Base-by-base conservation (phyloP, 768 basidiomycete genomes). In the Tricholoma matsutake region DNA sequence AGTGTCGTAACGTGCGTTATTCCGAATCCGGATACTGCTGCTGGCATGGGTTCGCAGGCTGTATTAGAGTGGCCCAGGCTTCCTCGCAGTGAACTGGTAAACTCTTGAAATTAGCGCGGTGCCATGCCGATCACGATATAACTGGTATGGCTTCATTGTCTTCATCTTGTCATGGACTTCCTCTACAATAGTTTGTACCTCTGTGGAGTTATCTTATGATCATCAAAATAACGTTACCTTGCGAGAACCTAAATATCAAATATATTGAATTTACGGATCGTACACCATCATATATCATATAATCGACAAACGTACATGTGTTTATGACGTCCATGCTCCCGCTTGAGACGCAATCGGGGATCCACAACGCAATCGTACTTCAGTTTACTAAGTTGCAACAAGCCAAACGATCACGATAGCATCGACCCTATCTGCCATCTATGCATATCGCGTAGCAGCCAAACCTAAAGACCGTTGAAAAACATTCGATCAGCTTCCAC, bases 401-500 rank as follows among this genome's bases (percentile, higher is more conserved):
- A 6, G 6, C 1, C 6, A n/a, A 47, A 22, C 22, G 45, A 39
- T 6, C 39, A 39, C 39, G 14, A 39, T 14, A 39, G 14, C 39
- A 16, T 39, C 16, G 14, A 39, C 16, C 14, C 39, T 39, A n/a
- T 16, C 13, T 45, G 8, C 43, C 20, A 45, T 16, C 6, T 45
- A 18, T 18, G 3, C 43, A 39, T 39, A 13, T 20, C 43, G 10
- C 43, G 10, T 32, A 32, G 6, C 37, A 14, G 14, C 14, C 13
- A 22, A 25, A 4, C 3, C 68, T 75, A 90, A 61, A 92, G 73
- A 49, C 80, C 87, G 49, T 83, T 81, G 67, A 92, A 92, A 73
- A 92, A 92, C 18, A 83, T 77, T 9, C 78, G 78, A 31, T 87
- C 83, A 4, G 80, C 80, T 32, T 82, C 83, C 22, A 85, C 76